Conservation (phyloP, 192 early-diverging fungal species). For the Backusella tarrabulga region DNA sequence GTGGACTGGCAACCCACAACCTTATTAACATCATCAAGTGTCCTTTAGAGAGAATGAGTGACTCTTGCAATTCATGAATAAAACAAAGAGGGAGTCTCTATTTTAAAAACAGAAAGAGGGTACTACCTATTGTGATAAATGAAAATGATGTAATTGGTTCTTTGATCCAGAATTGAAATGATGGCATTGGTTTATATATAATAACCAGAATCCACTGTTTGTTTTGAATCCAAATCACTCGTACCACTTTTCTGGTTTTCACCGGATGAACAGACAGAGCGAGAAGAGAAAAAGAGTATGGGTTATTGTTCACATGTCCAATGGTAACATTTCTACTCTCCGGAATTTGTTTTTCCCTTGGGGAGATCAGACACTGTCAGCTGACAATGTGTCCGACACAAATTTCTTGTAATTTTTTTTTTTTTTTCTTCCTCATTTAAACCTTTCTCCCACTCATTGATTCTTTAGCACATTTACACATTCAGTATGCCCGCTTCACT, state of each 20-base stretch:
- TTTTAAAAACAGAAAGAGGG: too few relatives aligned
- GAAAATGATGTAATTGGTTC: too few relatives aligned
- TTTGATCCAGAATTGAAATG: too few relatives aligned
- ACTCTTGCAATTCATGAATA: too few relatives aligned
- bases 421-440: neutral
- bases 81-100: too few relatives aligned
- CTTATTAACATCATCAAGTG: too few relatives aligned
- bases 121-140: too few relatives aligned
- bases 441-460: neutral
- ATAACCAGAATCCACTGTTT: too few relatives aligned
- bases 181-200: too few relatives aligned
- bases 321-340: neutral
- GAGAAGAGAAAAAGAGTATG: neutral
- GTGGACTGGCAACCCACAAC: too few relatives aligned
- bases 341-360: neutral
- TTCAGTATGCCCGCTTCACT: neutral
- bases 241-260: neutral
- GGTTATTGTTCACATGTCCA: neutral
- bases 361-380: neutral
- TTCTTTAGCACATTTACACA: neutral
- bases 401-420: neutral
- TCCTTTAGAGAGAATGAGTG: too few relatives aligned
- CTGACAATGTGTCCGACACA: neutral
- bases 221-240: neutral
- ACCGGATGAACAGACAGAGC: neutral